Evolutionary conservation across 164 flowering plant species (phyloP).

Genomic region (Liquidambar formosana): DNA sequence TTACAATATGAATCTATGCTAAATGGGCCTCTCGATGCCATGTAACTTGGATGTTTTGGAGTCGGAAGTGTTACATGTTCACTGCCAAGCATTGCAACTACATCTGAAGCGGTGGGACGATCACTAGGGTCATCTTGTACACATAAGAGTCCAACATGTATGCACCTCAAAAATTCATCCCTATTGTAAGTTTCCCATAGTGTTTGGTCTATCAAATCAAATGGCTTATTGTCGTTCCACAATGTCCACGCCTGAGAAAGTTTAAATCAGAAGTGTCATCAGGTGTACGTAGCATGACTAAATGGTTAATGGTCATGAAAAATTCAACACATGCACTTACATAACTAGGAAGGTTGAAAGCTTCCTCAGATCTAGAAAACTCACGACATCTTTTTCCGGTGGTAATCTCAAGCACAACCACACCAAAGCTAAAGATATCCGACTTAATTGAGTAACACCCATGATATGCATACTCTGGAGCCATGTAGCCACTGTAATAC

Average conservation of each 20-base stretch:
- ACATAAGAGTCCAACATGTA: constrained; percentile 28
- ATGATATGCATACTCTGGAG: too few relatives aligned
- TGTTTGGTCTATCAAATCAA: constrained; percentile 22
- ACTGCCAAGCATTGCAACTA: constrained; percentile 28
- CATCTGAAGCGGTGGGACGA: constrained; percentile 30
- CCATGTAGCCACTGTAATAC: too few relatives aligned
- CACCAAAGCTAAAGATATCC: too few relatives aligned
- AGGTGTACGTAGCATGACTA: too few relatives aligned
- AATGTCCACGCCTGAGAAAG: constrained; percentile 1
- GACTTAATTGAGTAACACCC: too few relatives aligned
- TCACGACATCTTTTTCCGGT: too few relatives aligned
- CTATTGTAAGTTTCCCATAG: constrained; percentile 12
- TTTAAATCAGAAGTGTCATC: too few relatives aligned
- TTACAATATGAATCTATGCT: constrained; percentile 23
- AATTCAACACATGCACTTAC: too few relatives aligned
- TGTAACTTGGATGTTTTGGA: constrained; percentile 29
- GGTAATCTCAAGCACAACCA: too few relatives aligned
- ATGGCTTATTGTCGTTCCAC: constrained; percentile 25
- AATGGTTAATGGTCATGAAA: too few relatives aligned
- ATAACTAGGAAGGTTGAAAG: too few relatives aligned
- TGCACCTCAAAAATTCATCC: constrained; percentile 19
- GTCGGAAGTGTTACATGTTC: constrained; percentile 26
- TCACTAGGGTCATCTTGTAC: constrained; percentile 35
- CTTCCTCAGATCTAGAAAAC: too few relatives aligned
- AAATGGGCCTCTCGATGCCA: constrained; percentile 19